phyloP scores from a whole-genome alignment of 306 rosid genomes.

The Rosa persica region DNA sequence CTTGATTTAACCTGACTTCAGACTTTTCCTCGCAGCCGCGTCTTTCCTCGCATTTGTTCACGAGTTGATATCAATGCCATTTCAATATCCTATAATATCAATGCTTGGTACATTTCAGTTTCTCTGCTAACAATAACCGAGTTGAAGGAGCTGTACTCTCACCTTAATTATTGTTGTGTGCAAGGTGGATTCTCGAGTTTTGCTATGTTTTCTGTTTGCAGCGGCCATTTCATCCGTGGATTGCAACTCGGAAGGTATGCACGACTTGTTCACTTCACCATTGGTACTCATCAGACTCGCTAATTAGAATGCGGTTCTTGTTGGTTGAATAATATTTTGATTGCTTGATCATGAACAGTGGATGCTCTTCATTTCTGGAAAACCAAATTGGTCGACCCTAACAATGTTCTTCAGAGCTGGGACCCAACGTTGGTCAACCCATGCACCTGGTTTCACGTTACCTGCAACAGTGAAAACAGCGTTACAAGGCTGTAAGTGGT shows the following conservation, averaged over 20 bases:
- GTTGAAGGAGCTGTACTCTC: neutral
- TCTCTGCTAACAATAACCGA: neutral
- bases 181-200: slow-evolving; percentile 7
- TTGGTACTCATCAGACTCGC: neutral
- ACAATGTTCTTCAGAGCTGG: slow-evolving; percentile 36
- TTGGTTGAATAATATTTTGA: neutral
- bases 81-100: neutral
- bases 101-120: neutral
- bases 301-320: neutral
- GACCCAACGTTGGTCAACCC: slow-evolving; percentile 27
- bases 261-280: neutral
- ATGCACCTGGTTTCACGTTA: slow-evolving; percentile 35
- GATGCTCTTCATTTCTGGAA: slow-evolving; percentile 29
- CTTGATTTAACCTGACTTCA: neutral
- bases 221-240: slow-evolving; percentile 24
- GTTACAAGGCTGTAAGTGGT: slow-evolving; percentile 27
- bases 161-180: neutral
- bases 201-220: slow-evolving; percentile 6
- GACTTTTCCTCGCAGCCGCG: neutral
- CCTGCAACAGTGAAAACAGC: slow-evolving; percentile 1
- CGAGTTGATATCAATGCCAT: too few relatives aligned
- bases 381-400: slow-evolving; percentile 16
- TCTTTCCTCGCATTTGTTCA: too few relatives aligned
- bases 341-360: neutral
- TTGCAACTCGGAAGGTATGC: slow-evolving; percentile 27